These are phyloP conservation scores for Ogataea salicorniae DNA, from an alignment of 805 yeast species.

Conservation along the genomic window DNA sequence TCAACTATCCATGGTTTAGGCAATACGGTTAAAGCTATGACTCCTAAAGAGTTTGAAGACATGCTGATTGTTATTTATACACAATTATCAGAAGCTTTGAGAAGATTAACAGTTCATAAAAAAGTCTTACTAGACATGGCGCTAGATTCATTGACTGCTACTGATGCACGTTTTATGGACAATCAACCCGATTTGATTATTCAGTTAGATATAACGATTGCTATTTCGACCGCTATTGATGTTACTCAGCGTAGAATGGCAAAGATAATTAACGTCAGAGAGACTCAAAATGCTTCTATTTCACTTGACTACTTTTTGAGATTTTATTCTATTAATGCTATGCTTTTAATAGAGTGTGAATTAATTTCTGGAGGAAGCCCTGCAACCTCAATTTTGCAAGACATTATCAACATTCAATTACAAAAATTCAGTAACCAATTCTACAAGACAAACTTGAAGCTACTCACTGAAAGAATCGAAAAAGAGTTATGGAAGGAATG, in stretches of 20 bases:
- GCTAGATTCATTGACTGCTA: conserved; percentile 37
- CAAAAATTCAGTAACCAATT: conserved; percentile 51
- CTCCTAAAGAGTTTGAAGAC: conserved; percentile 68
- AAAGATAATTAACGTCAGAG: conserved; percentile 70
- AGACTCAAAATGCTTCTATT: conserved; percentile 58
- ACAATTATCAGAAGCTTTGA: conserved; percentile 62
- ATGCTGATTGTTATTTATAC: conserved; percentile 62
- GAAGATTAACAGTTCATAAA: conserved; percentile 74
- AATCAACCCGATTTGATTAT: conserved; percentile 39
- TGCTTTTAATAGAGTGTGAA: conserved; percentile 81
- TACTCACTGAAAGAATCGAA: conserved; percentile 48
- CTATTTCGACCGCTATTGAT: conserved; percentile 64
- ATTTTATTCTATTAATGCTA: conserved; percentile 58
- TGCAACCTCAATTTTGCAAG: conserved; percentile 54
- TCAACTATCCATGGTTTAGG: conserved; percentile 27
- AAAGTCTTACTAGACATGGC: conserved; percentile 72
- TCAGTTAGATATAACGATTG: conserved; percentile 59
- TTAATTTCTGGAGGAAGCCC: conserved; percentile 61
- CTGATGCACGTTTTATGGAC: conserved; percentile 24
- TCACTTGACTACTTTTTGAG: conserved; percentile 58
- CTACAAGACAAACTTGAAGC: conserved; percentile 46
- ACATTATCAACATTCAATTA: conserved; percentile 61
- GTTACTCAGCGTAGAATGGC: conserved; percentile 72
- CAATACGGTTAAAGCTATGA: conserved; percentile 54
- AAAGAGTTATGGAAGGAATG: conserved; percentile 78